Conservation (phyloP, 192 early-diverging fungal genomes). For the Coemansia sp. region DNA sequence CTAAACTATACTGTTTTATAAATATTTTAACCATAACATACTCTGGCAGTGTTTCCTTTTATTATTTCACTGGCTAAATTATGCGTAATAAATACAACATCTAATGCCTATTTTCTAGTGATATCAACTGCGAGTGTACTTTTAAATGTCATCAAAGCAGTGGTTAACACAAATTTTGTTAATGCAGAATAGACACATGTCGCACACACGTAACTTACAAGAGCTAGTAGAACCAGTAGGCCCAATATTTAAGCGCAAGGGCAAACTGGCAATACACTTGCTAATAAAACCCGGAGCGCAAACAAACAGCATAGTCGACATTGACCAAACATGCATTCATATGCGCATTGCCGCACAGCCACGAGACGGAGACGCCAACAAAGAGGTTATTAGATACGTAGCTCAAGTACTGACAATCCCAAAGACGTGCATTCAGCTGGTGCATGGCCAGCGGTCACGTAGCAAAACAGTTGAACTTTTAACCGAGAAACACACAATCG, state of each 20-base stretch:
- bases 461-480: conserved; percentile 17
- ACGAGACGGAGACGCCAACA: conserved; percentile 33
- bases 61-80: too few relatives aligned
- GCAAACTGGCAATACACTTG: conserved; percentile 6
- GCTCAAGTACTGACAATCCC: conserved; percentile 19
- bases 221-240: neutral
- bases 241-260: conserved; percentile 4
- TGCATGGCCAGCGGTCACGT: conserved; percentile 13
- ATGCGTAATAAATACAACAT: too few relatives aligned
- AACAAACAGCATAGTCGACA: conserved; percentile 2
- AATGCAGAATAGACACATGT: neutral
- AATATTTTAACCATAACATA: neutral
- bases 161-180: too few relatives aligned
- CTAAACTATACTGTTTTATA: neutral
- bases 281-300: conserved; percentile 17
- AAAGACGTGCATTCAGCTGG: conserved; percentile 9
- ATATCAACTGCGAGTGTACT: too few relatives aligned
- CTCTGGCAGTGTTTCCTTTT: too few relatives aligned
- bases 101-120: too few relatives aligned
- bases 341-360: conserved; percentile 35
- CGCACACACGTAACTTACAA: neutral
- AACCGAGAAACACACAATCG: neutral
- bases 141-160: too few relatives aligned
- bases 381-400: conserved; percentile 24
- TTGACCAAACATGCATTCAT: conserved; percentile 11